Conservation (phyloP, 2,329 filamentous ascomycete genomes). For the Pseudocercospora pini-densiflorae region DNA sequence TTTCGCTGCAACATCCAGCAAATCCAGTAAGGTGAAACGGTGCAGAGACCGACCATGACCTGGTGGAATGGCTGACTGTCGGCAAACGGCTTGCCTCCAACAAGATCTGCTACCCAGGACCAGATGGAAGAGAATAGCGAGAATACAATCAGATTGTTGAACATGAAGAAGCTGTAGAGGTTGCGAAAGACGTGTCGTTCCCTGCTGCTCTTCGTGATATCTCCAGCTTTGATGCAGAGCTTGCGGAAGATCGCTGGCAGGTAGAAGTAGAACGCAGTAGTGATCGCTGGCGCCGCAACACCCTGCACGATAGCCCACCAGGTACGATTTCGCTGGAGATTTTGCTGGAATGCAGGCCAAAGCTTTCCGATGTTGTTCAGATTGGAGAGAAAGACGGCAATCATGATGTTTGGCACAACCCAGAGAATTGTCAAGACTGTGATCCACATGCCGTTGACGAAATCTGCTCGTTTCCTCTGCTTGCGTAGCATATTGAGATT, state of each 20-base stretch:
- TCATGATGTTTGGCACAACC: constrained; percentile 91
- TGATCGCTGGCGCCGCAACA: constrained; percentile 85
- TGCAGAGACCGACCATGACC: constrained; percentile 76
- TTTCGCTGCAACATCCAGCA: constrained; percentile 93
- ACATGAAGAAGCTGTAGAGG: constrained; percentile 93
- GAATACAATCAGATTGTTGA: constrained; percentile 96
- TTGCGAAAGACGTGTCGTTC: constrained; percentile 90
- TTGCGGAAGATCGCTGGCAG: constrained; percentile 91
- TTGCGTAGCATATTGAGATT: constrained; percentile 77
- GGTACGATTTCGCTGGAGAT: constrained; percentile 64
- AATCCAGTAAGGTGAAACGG: constrained; percentile 89
- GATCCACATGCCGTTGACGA: constrained; percentile 86
- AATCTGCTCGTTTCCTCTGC: constrained; percentile 71
- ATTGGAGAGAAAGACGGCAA: constrained; percentile 91
- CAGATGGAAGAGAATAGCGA: constrained; percentile 86
- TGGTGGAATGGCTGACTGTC: constrained; percentile 65
- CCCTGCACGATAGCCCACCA: constrained; percentile 91
- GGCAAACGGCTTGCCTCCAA: constrained; percentile 61
- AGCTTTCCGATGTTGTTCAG: constrained; percentile 77
- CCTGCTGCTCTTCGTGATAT: constrained; percentile 87
- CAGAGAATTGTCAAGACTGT: constrained; percentile 78
- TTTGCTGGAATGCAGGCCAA: constrained; percentile 74
- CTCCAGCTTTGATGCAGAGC: constrained; percentile 80
- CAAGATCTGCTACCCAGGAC: constrained; percentile 61
- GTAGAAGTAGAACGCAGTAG: constrained; percentile 83